A percentile compares a stretch with the other conserved stretches of the same genome.
These are phyloP conservation scores for Acanthochlamys bracteata DNA, from an alignment of 106 monocot species.

Conservation along the genomic window DNA sequence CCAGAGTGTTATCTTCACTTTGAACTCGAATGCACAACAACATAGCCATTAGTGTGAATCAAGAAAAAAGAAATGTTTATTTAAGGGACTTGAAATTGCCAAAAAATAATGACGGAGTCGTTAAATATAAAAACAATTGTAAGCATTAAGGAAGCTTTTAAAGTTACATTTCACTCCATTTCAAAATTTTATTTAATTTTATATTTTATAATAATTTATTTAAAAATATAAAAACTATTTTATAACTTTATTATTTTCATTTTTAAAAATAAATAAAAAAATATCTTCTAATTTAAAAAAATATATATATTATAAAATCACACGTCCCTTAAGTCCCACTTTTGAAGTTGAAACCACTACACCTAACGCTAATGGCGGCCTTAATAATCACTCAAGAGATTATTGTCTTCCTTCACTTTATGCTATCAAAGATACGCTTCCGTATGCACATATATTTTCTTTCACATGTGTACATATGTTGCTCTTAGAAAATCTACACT, in stretches of 20 bases:
- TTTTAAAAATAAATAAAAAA: not conserved
- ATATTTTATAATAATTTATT: no score
- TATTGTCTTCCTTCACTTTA: conserved; percentile 7
- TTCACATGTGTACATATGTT: not conserved
- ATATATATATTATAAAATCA: conserved; percentile 5
- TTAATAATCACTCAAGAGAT: conserved; percentile 19
- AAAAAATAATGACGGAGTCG: no score
- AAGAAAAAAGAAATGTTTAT: no score
- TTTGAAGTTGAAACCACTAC: conserved; percentile 45
- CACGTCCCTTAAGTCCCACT: no score
- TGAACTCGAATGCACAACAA: no score
- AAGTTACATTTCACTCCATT: no score
- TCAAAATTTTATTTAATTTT: not conserved
- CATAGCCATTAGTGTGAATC: no score
- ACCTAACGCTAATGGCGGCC: conserved; percentile 38
- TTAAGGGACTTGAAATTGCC: no score
- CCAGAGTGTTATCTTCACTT: no score
- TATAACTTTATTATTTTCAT: not conserved
- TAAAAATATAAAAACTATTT: no score
- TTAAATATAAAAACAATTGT: no score
- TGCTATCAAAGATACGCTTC: conserved; percentile 7
- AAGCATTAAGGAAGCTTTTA: no score
- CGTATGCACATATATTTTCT: conserved; percentile 13
- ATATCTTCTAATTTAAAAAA: not conserved
- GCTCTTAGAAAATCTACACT: not conserved